These are phyloP conservation scores for Triticum turgidum DNA, from an alignment of 176 grass and related monocot genomes.

Conservation along the genomic window DNA sequence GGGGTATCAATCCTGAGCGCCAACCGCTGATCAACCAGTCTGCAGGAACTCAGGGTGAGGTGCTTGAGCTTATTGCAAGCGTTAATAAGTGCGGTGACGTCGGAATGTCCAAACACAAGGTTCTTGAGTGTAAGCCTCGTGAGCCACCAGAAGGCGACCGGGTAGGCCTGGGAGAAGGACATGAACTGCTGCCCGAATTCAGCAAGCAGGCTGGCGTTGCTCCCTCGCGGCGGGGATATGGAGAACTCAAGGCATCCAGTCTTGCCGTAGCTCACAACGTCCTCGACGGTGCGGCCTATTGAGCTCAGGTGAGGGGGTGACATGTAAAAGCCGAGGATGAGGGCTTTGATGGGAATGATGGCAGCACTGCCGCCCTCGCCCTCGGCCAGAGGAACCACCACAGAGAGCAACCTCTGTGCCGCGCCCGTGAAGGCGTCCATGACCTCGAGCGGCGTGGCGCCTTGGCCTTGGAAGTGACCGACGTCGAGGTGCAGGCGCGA, in stretches of 20 bases:
- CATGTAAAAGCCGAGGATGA: not conserved
- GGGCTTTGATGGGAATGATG: not conserved
- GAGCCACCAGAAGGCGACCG: conserved; percentile 5
- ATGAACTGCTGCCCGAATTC: conserved; percentile 5
- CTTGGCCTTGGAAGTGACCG: too few species aligned
- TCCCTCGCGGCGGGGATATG: too few species aligned
- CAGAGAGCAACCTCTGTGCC: too few species aligned
- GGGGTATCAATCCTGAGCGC: not conserved
- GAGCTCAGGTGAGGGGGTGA: not conserved
- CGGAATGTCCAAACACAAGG: not conserved
- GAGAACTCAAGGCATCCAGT: not conserved
- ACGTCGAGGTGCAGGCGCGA: too few species aligned
- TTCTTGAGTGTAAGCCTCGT: not conserved
- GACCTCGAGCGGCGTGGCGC: too few species aligned
- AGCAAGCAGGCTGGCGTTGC: not conserved
- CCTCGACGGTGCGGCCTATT: not conserved
- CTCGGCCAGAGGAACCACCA: not conserved
- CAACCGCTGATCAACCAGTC: too few species aligned
- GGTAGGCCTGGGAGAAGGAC: not conserved
- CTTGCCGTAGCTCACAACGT: not conserved
- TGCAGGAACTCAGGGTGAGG: not conserved
- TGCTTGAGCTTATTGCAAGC: not conserved
- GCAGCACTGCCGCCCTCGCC: too few species aligned
- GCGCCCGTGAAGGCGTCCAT: too few species aligned
- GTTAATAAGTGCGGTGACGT: not conserved